Evolutionary conservation across 2,329 filamentous ascomycete genomes (phyloP).

Genomic region (Annulohypoxylon truncatum): DNA sequence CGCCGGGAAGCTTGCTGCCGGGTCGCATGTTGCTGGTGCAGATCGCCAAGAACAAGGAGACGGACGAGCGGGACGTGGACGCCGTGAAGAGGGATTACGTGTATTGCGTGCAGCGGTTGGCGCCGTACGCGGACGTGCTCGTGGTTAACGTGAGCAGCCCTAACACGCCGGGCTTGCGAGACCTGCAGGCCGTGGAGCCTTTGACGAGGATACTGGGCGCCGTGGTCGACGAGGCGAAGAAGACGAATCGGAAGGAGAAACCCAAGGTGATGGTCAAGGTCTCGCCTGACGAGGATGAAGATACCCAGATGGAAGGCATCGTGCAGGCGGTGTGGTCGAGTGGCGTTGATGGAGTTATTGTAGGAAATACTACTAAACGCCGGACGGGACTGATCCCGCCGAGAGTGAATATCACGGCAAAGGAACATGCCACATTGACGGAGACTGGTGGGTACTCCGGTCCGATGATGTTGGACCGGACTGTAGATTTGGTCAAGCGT

Average conservation of each 20-base stretch:
- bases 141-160: constrained; percentile 98
- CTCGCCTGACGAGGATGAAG: constrained; percentile 91
- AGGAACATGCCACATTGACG: constrained; percentile 74
- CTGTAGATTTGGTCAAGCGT: constrained; percentile 79
- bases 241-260: constrained; percentile 75
- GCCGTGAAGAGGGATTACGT: constrained; percentile 86
- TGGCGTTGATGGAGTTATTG: constrained; percentile 94
- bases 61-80: constrained; percentile 83
- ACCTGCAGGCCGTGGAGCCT: constrained; percentile 86
- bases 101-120: constrained; percentile 86
- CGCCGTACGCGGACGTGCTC: constrained; percentile 91
- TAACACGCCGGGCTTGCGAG: constrained; percentile 91
- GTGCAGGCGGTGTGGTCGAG: constrained; percentile 84
- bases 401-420: constrained; percentile 70
- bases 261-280: constrained; percentile 98
- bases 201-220: constrained; percentile 82
- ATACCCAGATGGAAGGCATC: constrained; percentile 86
- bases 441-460: constrained; percentile 93
- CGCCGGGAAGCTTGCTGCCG: constrained; percentile 80
- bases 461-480: constrained; percentile 86
- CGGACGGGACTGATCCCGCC: constrained; percentile 76
- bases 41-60: constrained; percentile 96
- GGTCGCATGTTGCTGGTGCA: constrained; percentile 89
- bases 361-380: constrained; percentile 95
- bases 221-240: constrained; percentile 82